Evolutionary conservation across 108 stramenopile species (phyloP).

Genomic region (Aurantiochytrium sp.): DNA sequence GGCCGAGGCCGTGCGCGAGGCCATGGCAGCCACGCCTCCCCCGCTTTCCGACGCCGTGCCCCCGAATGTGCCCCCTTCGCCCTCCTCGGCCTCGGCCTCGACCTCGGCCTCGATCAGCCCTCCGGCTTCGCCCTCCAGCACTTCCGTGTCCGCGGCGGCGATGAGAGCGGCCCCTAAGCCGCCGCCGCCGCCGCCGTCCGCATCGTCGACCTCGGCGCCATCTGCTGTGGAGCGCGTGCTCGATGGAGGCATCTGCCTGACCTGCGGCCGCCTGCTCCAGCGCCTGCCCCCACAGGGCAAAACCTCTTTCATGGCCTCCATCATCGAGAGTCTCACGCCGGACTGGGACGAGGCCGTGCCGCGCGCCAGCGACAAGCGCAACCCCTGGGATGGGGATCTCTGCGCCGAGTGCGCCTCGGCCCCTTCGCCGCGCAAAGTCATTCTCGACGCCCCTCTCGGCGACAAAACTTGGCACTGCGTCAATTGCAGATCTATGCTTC

Average conservation of each 20-base stretch:
- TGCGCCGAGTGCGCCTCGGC: neutral
- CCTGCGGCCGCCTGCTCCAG: neutral
- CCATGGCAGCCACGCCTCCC: neutral
- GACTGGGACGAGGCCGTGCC: slow-evolving; percentile 22
- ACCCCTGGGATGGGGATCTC: neutral
- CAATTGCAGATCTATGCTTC: neutral
- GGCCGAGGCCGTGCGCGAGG: neutral
- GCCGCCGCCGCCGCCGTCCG: too few relatives aligned
- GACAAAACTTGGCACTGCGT: neutral
- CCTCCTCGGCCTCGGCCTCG: too few relatives aligned
- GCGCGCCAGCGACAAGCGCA: neutral
- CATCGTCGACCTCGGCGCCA: neutral
- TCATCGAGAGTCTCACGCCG: neutral
- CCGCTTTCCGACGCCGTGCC: too few relatives aligned
- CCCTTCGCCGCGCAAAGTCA: neutral
- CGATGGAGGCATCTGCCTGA: neutral
- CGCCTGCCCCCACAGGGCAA: neutral
- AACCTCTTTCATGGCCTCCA: neutral
- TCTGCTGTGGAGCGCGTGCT: slow-evolving; percentile 14
- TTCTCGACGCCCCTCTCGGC: neutral
- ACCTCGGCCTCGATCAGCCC: too few relatives aligned
- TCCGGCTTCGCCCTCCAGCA: too few relatives aligned
- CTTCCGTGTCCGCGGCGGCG: too few relatives aligned
- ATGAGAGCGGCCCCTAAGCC: too few relatives aligned
- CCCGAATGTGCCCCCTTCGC: too few relatives aligned